Conservation (phyloP, 495 filamentous ascomycete genomes). For the Penicillium antarcticum region DNA sequence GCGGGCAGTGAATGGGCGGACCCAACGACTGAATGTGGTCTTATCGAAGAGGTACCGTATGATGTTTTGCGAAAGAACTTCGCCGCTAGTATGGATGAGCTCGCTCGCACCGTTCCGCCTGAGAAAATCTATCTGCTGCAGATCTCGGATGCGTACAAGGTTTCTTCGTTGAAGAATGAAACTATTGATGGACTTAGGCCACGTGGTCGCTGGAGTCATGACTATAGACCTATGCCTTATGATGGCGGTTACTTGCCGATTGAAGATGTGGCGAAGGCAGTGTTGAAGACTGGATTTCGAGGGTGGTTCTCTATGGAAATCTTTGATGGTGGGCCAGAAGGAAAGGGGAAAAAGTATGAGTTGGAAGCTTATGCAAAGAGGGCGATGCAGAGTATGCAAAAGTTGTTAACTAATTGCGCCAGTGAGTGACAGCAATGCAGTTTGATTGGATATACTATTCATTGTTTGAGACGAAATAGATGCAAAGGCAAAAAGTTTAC, state of each 20-base stretch:
- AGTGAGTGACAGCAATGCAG: constrained; percentile 2
- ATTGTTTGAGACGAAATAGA: too few relatives aligned
- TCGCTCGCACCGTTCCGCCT: constrained; percentile 54
- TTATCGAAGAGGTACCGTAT: constrained; percentile 39
- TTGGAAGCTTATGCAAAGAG: constrained; percentile 56
- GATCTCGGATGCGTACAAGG: constrained; percentile 74
- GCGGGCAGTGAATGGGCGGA: constrained; percentile 74
- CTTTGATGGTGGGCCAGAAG: constrained; percentile 64
- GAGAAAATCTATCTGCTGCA: constrained; percentile 77
- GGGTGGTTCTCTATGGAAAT: constrained; percentile 76
- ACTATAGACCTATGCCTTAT: constrained; percentile 66
- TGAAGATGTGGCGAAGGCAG: constrained; percentile 59
- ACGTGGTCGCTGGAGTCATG: constrained; percentile 68
- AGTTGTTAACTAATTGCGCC: constrained; percentile 47
- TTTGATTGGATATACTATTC: too few relatives aligned
- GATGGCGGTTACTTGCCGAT: constrained; percentile 72
- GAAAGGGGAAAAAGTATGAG: constrained; percentile 57
- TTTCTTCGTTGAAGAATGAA: constrained; percentile 44
- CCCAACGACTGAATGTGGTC: constrained; percentile 62
- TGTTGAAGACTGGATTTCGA: constrained; percentile 68
- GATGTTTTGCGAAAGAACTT: constrained; percentile 49
- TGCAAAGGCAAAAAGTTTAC: too few relatives aligned
- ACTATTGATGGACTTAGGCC: constrained; percentile 49
- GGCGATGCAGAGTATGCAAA: constrained; percentile 56
- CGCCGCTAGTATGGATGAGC: constrained; percentile 48